Evolutionary conservation across 1,139 yeast genomes (phyloP), one percentile per base, ranked within the genome.

Genomic region (Kodamaea suecica): DNA sequence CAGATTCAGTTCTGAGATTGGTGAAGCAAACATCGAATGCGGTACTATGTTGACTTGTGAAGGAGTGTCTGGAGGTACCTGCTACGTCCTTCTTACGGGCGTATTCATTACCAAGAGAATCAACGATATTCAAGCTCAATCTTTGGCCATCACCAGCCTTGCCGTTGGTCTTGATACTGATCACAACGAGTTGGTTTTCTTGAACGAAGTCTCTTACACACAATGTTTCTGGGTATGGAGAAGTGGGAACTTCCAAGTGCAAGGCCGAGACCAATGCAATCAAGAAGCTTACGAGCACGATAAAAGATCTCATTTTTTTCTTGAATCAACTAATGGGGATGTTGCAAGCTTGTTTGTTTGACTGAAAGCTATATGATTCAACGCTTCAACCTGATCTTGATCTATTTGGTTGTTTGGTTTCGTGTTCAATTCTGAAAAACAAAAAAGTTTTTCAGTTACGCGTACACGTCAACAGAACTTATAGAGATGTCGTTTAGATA

Each of bases 11-110:
- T 39, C 63, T 61, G 36, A 66, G 59, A 60, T 92, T 92, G 44
- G 81, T 84, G 63, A 92, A 85, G 62, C 98, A 92, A 35, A 92
- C 78, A 59, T 92, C 97, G 57, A 92, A 79, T 2, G 95, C 86
- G 27, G 94, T 84, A 44, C 84, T 80, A 31, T 81, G 73, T 53
- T 82, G 86, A 21, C 95, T 80, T 34, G 94, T 86, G 66, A 92
- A 90, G 2, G 94, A 90, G 41, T 85, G 76, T 50, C 78, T 76
- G 35, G 75, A 69, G 9, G 70, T 69, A 25, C 90, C 95, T 14
- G 78, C 79, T 45, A 78, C 62, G 51, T 81, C 81, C 47, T 76
- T 75, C 63, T 76, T 79, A 45, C 70, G 71, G 55, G 86, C 76
- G 59, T 76, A 78, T 52, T 80, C 86, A 53, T 83, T 82, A 15